Evolutionary conservation across 805 yeast species (phyloP).

Genomic region (Metschnikowia peoriensis): DNA sequence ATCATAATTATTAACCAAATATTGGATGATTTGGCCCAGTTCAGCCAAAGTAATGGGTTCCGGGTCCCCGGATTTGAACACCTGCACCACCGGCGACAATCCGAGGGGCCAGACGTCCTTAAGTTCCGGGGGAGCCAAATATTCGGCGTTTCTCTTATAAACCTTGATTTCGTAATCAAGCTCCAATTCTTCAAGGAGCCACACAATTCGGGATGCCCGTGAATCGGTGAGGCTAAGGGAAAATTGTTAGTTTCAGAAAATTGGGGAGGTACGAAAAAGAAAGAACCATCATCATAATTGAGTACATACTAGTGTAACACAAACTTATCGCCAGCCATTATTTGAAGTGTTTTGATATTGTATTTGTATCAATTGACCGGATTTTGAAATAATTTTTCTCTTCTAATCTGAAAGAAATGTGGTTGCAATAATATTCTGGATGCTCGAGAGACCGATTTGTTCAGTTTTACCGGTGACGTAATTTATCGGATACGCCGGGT

Average conservation of each 20-base stretch:
- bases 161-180: conserved; percentile 33
- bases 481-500: too few relatives aligned
- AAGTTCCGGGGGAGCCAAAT: conserved; percentile 36
- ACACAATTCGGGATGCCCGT: conserved; percentile 37
- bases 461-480: too few relatives aligned
- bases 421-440: too few relatives aligned
- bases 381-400: too few relatives aligned
- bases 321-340: conserved; percentile 15
- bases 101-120: conserved; percentile 36
- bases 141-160: conserved; percentile 24
- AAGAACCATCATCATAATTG: too few relatives aligned
- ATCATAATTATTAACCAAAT: conserved; percentile 52
- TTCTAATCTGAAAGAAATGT: too few relatives aligned
- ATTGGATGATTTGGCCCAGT: conserved; percentile 56
- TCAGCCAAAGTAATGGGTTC: conserved; percentile 46
- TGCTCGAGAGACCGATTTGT: too few relatives aligned
- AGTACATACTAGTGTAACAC: conserved; percentile 25
- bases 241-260: conserved; percentile 1
- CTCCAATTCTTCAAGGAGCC: conserved; percentile 37
- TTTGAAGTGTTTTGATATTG: too few relatives aligned
- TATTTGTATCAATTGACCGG: too few relatives aligned
- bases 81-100: conserved; percentile 30
- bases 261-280: too few relatives aligned
- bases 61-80: conserved; percentile 12
- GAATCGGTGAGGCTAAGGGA: conserved; percentile 29